Percentiles rank a stretch among this genome's conserved stretches.
Conservation (phyloP, 1,284 basidiomycete genomes). For the Prillingera fragicola region DNA sequence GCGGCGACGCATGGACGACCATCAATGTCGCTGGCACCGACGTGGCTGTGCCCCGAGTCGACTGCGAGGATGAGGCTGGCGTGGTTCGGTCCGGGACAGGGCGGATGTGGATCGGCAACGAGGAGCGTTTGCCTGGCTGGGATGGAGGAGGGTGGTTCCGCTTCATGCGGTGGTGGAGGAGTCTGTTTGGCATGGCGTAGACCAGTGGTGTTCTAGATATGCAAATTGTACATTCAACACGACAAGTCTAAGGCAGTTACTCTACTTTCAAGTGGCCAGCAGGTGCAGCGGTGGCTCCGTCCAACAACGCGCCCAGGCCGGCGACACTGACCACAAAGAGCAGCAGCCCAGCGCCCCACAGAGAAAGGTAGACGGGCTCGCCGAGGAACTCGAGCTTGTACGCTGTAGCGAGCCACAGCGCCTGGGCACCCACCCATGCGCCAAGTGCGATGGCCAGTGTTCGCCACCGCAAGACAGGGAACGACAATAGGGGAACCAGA, state of each 20-base stretch:
- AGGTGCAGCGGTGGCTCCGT: no score
- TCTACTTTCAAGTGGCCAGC: no score
- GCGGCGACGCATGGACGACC: constrained; percentile 19
- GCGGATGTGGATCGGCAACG: constrained; percentile 35
- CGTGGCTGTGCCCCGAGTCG: constrained; percentile 21
- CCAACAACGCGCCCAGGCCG: constrained; percentile 64
- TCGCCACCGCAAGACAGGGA: constrained; percentile 54
- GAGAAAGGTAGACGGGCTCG: constrained; percentile 60
- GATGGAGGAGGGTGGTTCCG: constrained; percentile 35
- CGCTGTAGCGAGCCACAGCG: constrained; percentile 74
- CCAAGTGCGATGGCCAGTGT: constrained; percentile 51
- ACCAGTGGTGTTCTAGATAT: no score
- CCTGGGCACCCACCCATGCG: constrained; percentile 70
- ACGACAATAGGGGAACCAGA: constrained; percentile 75
- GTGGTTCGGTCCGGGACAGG: constrained; percentile 40
- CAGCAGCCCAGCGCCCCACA: constrained; percentile 72
- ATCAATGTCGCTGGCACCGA: constrained; percentile 18
- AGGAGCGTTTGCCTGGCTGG: constrained; percentile 28
- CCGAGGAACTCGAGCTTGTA: constrained; percentile 86
- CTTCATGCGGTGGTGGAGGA: constrained; percentile 37
- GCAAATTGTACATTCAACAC: no score
- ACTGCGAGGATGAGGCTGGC: constrained; percentile 28
- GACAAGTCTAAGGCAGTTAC: no score
- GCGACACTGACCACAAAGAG: constrained; percentile 71
- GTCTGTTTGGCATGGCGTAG: constrained; percentile 28